Conservation (phyloP, 805 yeast species). For the Candida mattraensis region DNA sequence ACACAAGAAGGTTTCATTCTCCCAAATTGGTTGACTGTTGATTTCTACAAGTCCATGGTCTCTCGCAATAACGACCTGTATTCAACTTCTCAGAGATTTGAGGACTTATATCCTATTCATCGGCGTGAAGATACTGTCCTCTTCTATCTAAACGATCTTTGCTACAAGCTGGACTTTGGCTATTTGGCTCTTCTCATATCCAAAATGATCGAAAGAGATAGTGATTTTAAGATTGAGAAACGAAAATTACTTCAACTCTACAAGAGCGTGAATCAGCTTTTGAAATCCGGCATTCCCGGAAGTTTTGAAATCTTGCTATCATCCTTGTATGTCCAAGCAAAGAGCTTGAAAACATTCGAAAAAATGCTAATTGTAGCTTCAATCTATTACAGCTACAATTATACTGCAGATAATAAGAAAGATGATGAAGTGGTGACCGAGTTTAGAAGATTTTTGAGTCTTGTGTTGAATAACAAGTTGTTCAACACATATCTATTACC, state of each 20-base stretch:
- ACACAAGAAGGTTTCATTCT: slow-evolving; percentile 16
- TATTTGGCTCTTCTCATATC: slow-evolving; percentile 23
- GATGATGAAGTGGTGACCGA: slow-evolving; percentile 28
- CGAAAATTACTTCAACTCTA: slow-evolving; percentile 27
- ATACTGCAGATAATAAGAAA: slow-evolving; percentile 12
- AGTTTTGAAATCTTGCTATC: slow-evolving; percentile 14
- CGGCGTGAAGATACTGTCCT: slow-evolving; percentile 3
- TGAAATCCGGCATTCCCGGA: slow-evolving; percentile 17
- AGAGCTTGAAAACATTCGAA: slow-evolving; percentile 15
- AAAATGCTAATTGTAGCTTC: slow-evolving; percentile 20
- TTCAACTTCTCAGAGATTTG: slow-evolving; percentile 5
- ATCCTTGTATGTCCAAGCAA: slow-evolving; percentile 9
- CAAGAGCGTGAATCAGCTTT: slow-evolving; percentile 25
- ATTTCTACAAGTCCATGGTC: slow-evolving; percentile 22
- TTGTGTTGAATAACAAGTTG: slow-evolving; percentile 25
- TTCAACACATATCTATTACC: slow-evolving; percentile 26
- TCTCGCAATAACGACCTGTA: slow-evolving; percentile 24
- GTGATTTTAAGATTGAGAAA: slow-evolving; percentile 25
- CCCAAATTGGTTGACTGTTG: slow-evolving; percentile 18
- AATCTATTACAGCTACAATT: slow-evolving; percentile 14
- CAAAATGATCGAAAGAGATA: slow-evolving; percentile 22
- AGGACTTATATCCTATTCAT: not conserved
- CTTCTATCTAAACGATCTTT: slow-evolving; percentile 16
- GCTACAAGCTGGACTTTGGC: slow-evolving; percentile 23
- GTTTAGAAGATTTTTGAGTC: slow-evolving; percentile 31